phyloP scores from a whole-genome alignment of 768 basidiomycete genomes.

The Termitomyces sp. region DNA sequence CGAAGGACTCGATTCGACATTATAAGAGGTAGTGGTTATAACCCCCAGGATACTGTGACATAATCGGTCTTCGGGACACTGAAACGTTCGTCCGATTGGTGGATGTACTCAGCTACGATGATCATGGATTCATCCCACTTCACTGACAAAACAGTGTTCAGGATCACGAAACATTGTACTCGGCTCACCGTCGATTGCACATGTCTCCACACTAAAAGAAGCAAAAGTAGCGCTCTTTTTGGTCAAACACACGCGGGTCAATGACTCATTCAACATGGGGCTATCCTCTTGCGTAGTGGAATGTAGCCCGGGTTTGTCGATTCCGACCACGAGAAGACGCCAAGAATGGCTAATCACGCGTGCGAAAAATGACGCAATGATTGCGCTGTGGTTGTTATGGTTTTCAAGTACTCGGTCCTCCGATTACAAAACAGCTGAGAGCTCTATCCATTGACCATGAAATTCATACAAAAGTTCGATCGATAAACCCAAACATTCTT shows the following conservation, averaged over 20 bases:
- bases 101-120: background rate
- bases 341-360: background rate
- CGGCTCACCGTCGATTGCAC: background rate
- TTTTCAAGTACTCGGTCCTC: too few species aligned
- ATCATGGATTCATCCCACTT: background rate
- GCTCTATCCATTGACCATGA: background rate
- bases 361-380: background rate
- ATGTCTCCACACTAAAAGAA: background rate
- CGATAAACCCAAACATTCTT: too few species aligned
- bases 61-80: conserved; percentile 4
- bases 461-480: background rate
- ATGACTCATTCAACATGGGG: background rate
- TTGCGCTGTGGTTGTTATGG: background rate
- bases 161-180: background rate
- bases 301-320: background rate
- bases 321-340: background rate
- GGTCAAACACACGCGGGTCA: background rate
- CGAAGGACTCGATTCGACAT: background rate
- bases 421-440: too few species aligned
- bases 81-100: background rate
- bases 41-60: conserved; percentile 1
- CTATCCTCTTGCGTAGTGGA: too few species aligned
- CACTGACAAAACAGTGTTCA: background rate
- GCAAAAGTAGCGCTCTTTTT: too few species aligned
- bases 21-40: background rate